A percentile compares a stretch with the other conserved stretches of the same genome.
Conservation (phyloP, 371 early-diverging fungal genomes). For the Mucor circinelloides region DNA sequence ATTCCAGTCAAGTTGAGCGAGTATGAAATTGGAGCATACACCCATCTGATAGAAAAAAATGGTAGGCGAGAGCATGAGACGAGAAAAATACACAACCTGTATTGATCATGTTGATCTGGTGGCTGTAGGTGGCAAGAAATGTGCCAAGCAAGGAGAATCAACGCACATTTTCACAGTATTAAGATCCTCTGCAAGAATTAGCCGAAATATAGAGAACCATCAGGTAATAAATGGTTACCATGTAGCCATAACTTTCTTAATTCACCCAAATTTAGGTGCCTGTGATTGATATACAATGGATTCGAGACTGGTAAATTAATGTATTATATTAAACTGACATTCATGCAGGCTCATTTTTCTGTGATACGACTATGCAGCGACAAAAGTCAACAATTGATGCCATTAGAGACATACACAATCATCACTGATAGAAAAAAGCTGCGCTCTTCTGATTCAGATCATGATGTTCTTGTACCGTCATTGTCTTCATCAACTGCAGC, state of each 20-base stretch:
- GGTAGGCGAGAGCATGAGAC: conserved; percentile 7
- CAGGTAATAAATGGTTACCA: conserved; percentile 10
- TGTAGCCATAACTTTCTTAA: neutral
- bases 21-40: conserved; percentile 6
- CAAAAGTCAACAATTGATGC: conserved; percentile 13
- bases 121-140: conserved; percentile 28
- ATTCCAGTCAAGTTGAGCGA: conserved; percentile 28
- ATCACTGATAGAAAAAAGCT: neutral
- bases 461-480: neutral
- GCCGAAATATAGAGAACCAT: conserved; percentile 28
- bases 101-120: neutral
- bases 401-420: conserved; percentile 21
- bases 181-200: conserved; percentile 32
- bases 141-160: conserved; percentile 18
- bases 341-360: neutral
- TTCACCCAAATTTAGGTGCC: conserved; percentile 18
- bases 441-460: neutral
- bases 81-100: neutral
- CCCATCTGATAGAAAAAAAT: conserved; percentile 16
- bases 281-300: conserved; percentile 36
- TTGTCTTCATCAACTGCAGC: neutral
- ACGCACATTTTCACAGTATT: conserved; percentile 34
- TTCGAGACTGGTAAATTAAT: conserved; percentile 33
- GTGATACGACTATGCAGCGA: conserved; percentile 3
- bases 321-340: neutral